phyloP scores from a whole-genome alignment of 257 asterid genomes.

The Cruciata laevipes region DNA sequence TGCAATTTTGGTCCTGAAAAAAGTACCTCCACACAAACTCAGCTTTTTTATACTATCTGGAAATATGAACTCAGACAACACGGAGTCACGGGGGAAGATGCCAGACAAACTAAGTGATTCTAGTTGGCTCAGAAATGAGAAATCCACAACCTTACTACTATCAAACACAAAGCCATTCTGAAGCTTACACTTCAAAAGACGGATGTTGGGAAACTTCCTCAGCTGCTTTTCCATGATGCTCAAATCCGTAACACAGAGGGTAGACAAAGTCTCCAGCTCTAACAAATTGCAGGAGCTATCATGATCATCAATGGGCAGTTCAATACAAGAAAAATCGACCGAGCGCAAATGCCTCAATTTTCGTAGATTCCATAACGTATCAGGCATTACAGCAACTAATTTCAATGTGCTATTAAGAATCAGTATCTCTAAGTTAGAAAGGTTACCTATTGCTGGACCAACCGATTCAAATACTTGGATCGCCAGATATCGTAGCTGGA shows the following conservation, averaged over 20 bases:
- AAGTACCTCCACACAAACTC: background rate
- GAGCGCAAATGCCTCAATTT: background rate
- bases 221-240: background rate
- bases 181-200: background rate
- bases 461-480: background rate
- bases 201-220: slow-evolving; percentile 6
- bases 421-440: background rate
- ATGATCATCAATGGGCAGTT: background rate
- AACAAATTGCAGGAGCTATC: background rate
- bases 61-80: background rate
- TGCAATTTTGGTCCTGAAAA: background rate
- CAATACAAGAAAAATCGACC: fast-evolving
- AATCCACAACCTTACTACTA: background rate
- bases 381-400: no score
- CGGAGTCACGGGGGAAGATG: no score
- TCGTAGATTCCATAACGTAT: background rate
- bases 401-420: no score
- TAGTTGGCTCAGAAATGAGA: background rate
- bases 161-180: background rate
- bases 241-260: background rate
- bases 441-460: background rate
- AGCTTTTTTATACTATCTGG: background rate
- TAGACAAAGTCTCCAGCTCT: slow-evolving; percentile 2
- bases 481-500: background rate
- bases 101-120: background rate